Evolutionary conservation across 345 rosid genomes (phyloP).

Genomic region (Eucalyptus rudis): DNA sequence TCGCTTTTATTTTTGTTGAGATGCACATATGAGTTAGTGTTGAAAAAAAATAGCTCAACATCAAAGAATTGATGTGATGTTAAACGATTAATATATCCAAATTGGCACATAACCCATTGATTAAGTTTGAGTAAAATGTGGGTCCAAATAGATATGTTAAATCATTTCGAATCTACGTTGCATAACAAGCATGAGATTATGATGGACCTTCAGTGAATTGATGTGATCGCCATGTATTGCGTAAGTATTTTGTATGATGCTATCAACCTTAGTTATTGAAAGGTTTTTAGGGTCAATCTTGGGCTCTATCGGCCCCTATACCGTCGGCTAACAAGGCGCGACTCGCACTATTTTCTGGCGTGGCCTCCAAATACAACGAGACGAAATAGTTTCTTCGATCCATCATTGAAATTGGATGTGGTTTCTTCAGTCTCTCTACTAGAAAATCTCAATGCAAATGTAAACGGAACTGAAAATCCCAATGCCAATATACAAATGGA

Average conservation of each 20-base stretch:
- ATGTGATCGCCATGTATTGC: neutral
- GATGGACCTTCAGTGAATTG: neutral
- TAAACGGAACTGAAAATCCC: neutral
- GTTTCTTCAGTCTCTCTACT: neutral
- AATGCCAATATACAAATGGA: neutral
- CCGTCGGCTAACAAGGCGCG: neutral
- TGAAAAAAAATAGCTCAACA: too few species aligned
- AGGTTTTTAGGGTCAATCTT: neutral
- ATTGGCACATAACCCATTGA: accelerated
- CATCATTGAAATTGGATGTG: neutral
- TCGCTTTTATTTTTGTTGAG: neutral
- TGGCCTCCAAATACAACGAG: neutral
- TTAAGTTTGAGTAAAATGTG: too few species aligned
- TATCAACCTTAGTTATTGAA: neutral
- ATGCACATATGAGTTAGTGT: too few species aligned
- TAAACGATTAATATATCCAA: too few species aligned
- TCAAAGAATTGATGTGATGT: too few species aligned
- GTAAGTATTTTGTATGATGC: neutral
- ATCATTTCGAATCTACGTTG: accelerated
- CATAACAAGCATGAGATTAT: neutral
- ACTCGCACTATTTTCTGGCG: neutral
- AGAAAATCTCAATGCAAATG: neutral
- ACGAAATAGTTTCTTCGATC: neutral
- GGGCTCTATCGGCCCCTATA: neutral
- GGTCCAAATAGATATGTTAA: neutral